phyloP scores from a whole-genome alignment of 805 yeast genomes.

The Metschnikowia peoriensis region DNA sequence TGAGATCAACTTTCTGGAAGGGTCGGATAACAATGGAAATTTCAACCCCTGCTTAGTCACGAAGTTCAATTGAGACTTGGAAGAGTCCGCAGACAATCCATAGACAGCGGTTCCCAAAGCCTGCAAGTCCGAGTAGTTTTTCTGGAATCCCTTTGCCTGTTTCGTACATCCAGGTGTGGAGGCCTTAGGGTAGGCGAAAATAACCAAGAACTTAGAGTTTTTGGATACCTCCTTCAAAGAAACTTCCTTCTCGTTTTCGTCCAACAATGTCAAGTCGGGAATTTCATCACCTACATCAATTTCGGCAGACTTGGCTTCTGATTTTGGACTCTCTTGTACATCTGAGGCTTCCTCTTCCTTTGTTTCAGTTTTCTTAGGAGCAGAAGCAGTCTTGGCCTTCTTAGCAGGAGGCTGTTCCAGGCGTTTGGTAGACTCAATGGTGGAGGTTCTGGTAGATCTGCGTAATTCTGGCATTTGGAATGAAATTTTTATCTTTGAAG shows the following conservation, averaged over 20 bases:
- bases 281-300: conserved; percentile 58
- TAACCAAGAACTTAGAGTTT: conserved; percentile 34
- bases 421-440: conserved; percentile 10
- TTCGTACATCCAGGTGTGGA: conserved; percentile 96
- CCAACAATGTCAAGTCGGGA: conserved; percentile 60
- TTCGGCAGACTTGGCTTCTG: conserved; percentile 15
- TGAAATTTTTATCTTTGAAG: not conserved
- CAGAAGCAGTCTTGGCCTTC: conserved; percentile 11
- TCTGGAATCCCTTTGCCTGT: conserved; percentile 88
- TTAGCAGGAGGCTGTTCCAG: conserved; percentile 14
- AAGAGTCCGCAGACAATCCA: conserved; percentile 84
- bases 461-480: conserved; percentile 18
- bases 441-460: conserved; percentile 17
- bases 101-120: conserved; percentile 55
- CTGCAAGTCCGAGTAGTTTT: conserved; percentile 52
- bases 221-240: conserved; percentile 30
- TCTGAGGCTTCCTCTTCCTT: conserved; percentile 4
- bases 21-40: conserved; percentile 76
- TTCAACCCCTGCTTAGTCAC: conserved; percentile 70
- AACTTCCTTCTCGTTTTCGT: conserved; percentile 67
- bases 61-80: conserved; percentile 74
- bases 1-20: conserved; percentile 64
- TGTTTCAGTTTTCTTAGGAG: not conserved
- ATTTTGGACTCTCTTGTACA: not conserved
- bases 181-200: conserved; percentile 82